Evolutionary conservation across 805 yeast species (phyloP).

Genomic region (Spathaspora passalidarum): DNA sequence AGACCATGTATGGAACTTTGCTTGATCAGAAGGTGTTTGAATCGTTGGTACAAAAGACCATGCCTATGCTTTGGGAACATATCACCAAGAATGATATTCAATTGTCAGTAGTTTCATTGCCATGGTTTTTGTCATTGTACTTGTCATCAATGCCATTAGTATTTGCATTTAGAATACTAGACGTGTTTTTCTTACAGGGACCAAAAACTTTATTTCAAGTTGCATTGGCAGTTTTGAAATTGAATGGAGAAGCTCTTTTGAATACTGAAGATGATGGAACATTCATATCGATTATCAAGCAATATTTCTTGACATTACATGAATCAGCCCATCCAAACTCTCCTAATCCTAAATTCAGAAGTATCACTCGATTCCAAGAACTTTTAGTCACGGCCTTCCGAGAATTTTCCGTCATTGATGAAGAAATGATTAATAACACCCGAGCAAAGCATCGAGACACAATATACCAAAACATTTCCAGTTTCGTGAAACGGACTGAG

Average conservation of each 20-base stretch:
- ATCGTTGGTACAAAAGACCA: conserved; percentile 78
- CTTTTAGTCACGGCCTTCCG: conserved; percentile 87
- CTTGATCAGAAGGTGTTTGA: conserved; percentile 94
- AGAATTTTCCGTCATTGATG: conserved; percentile 81
- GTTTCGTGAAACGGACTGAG: conserved; percentile 89
- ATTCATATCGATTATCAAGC: conserved; percentile 80
- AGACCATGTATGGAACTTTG: conserved; percentile 95
- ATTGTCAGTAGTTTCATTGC: conserved; percentile 85
- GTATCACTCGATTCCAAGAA: conserved; percentile 83
- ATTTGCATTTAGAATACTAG: conserved; percentile 88
- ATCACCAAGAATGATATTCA: conserved; percentile 79
- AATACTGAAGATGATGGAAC: conserved; percentile 88
- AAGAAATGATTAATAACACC: conserved; percentile 64
- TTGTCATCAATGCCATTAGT: conserved; percentile 92
- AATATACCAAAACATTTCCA: conserved; percentile 82
- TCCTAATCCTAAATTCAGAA: conserved; percentile 56
- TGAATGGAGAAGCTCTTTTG: conserved; percentile 82
- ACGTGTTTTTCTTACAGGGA: conserved; percentile 87
- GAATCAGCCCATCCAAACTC: conserved; percentile 77
- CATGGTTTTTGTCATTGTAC: conserved; percentile 93
- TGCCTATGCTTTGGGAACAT: conserved; percentile 88
- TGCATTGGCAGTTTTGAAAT: conserved; percentile 82
- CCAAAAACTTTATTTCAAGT: conserved; percentile 87
- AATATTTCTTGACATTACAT: conserved; percentile 74
- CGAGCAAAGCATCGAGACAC: conserved; percentile 70